Evolutionary conservation across 345 rosid species (phyloP), one percentile per base, ranked within the genome.

Genomic region (Hevea brasiliensis): DNA sequence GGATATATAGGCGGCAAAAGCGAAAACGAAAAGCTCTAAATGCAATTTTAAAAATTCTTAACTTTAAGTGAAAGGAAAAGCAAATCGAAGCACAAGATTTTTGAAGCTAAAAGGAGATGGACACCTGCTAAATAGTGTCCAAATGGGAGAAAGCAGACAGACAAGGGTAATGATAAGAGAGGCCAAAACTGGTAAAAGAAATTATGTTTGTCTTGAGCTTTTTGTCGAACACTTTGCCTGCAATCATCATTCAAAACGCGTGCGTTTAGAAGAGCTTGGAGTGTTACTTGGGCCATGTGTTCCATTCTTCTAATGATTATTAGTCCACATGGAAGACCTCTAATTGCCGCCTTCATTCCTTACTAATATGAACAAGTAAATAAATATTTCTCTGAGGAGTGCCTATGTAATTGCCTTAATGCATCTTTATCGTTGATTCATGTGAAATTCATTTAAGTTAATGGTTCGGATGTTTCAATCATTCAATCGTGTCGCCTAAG

Each of bases 151-250:
- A 51, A 71, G 24, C 40, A 61, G 77, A 71, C 57, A 60, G 82
- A 76, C 78, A 71, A 47, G 42, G 55, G 72, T 65, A 54, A 73
- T 78, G 77, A 77, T 74, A 64, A 66, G n/a, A 57, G 66, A 23
- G 72, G 60, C 75, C 59, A 75, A 62, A 66, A 35, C 64, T 27
- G 26, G 20, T 15, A 0, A 21, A 40, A 51, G 15, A 21, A 64
- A 79, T 77, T 45, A 82, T 71, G 63, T 55, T 50, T 75, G 78
- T 65, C 78, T 76, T 64, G 37, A 59, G 76, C 85, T 78, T 84
- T 78, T 82, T 72, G 83, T 78, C 83, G 77, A 70, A 53, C 57
- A 65, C 73, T 27, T 68, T 73, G 80, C 67, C 68, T 20, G 82
- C 75, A 79, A 70, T 79, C 75, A 79, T 75, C 7, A 67, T 48